Base-by-base conservation (phyloP, 2,329 filamentous ascomycete species). In the Fusarium sp. region DNA sequence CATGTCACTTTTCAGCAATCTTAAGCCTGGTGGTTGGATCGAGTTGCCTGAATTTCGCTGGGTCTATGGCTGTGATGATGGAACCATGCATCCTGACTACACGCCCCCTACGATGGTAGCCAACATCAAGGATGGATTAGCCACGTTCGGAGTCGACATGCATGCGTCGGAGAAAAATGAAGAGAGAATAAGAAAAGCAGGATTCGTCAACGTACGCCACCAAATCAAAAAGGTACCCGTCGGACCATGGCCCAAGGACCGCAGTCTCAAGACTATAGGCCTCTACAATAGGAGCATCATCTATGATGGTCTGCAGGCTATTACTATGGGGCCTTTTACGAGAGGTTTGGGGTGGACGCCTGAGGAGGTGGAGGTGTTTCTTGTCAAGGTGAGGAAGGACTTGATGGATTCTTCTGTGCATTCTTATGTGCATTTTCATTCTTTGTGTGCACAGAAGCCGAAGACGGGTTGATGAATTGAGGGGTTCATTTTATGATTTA, bases 181-280 rank as follows among this genome's bases (percentile, higher is more conserved):
- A 14, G 73, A 79, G 10, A 70, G 75, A n/a, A 58, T 82, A 4
- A 35, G 61, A 10, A 76, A 78, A 6, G 83, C 83, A 2, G 86
- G 85, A 0, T 87, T 85, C 56, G 76, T 81, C 20, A 82, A 86
- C 62, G 78, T 87, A 5, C 76, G 77, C 5, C 81, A 83, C 31
- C 75, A 79, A 20, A 79, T 80, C 9, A 82, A 83, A 72, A 85
- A 87, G 74, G 79, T 88, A 11, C 87, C 88, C 0, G 82, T 86
- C 8, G 86, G 85, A 18, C 78, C 80, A 0, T 89, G 87, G 88
- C 82, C 87, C 0, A 83, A 80, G 58, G 84, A 89, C 59, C 78
- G 82, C 22, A 83, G 81, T 16, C 80, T 87, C 47, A 87, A 86
- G 72, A 82, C 82, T 61, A 82, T 87, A 64, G 87, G 80, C 14